Conservation (phyloP, 345 rosid genomes). For the Hirschfeldia incana region DNA sequence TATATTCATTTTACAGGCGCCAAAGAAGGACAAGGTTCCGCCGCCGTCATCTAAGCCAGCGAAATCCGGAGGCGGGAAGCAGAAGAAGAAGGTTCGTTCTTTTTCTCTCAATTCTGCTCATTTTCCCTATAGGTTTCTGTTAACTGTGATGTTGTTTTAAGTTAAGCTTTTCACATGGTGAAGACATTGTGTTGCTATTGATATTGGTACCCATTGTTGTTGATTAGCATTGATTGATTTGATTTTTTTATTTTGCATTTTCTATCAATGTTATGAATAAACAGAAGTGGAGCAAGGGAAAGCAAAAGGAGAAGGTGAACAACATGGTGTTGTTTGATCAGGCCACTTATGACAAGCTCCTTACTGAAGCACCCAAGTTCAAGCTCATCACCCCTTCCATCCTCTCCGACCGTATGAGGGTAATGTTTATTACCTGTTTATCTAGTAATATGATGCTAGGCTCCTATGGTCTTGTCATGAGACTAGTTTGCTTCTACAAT, state of each 20-base stretch:
- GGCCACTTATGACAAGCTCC: constrained; percentile 77
- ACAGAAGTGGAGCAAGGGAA: constrained; percentile 15
- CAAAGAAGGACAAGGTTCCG: constrained; percentile 74
- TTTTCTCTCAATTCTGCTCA: background rate
- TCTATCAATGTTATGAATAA: background rate
- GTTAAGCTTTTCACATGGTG: background rate
- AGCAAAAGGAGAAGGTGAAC: constrained; percentile 51
- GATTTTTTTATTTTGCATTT: too few relatives aligned
- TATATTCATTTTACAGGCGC: constrained; percentile 45
- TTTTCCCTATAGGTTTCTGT: background rate
- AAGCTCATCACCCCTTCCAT: constrained; percentile 86
- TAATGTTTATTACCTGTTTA: constrained; percentile 15
- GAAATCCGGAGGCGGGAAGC: constrained; percentile 76
- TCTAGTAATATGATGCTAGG: background rate
- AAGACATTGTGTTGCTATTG: background rate
- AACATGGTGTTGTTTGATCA: constrained; percentile 90
- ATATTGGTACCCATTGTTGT: background rate
- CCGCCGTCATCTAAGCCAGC: constrained; percentile 77
- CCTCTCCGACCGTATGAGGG: constrained; percentile 81
- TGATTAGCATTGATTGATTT: background rate
- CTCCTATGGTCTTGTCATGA: background rate
- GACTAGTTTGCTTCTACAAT: background rate
- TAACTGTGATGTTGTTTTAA: background rate
- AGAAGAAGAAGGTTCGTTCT: constrained; percentile 68
- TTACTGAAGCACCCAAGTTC: constrained; percentile 74